These are phyloP conservation scores for Ceratopteris richardii DNA, from an alignment of 75 land plant genomes.

Conservation along the genomic window DNA sequence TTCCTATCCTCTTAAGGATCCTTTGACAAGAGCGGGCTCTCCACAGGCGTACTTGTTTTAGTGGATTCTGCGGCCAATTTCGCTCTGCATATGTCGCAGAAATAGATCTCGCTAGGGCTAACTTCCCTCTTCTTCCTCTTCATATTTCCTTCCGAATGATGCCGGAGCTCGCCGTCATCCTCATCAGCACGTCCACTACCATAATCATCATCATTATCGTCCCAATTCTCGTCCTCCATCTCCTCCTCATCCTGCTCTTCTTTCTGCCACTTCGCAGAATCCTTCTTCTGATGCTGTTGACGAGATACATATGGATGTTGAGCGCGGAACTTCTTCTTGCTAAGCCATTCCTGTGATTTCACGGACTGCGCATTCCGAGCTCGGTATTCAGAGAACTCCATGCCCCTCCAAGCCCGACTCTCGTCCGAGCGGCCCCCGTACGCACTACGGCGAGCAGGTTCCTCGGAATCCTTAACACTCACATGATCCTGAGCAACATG, in stretches of 20 bases:
- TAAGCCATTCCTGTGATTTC: background rate
- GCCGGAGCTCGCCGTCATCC: background rate
- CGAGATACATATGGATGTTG: no score
- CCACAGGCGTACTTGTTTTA: no score
- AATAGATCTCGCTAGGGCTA: background rate
- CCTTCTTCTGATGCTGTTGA: background rate
- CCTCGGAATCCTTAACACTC: background rate
- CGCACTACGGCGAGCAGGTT: background rate
- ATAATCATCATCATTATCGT: background rate
- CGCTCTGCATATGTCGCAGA: background rate
- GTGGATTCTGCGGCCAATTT: background rate
- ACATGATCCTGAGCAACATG: no score
- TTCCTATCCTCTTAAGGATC: no score
- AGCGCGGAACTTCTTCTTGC: no score
- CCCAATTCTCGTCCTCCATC: background rate
- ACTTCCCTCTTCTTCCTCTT: background rate
- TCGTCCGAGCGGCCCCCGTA: background rate
- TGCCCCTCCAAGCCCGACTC: no score
- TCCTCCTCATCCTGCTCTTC: background rate
- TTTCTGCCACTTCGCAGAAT: background rate
- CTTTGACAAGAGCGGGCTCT: no score
- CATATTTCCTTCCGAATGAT: background rate
- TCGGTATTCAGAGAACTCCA: no score
- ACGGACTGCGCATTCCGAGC: background rate
- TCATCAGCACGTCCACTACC: background rate